phyloP scores from a whole-genome alignment of 2,329 filamentous ascomycete species.

The Geosmithia morbida region DNA sequence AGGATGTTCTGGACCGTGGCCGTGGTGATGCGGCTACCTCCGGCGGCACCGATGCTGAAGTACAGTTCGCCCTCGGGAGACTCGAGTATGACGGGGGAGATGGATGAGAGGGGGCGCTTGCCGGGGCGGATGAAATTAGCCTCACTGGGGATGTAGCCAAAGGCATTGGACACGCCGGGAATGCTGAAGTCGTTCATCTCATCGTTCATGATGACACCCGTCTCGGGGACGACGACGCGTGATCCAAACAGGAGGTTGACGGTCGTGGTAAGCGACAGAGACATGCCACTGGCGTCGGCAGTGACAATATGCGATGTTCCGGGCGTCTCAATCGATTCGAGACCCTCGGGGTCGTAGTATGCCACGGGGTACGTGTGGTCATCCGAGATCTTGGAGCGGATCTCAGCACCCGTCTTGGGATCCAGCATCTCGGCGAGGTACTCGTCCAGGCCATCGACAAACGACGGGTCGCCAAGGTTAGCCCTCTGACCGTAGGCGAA shows the following conservation, averaged over 20 bases:
- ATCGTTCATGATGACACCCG: constrained; percentile 59
- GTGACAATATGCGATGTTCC: constrained; percentile 55
- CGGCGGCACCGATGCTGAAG: constrained; percentile 62
- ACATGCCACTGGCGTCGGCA: constrained; percentile 55
- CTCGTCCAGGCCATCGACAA: constrained; percentile 43
- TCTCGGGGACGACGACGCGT: constrained; percentile 63
- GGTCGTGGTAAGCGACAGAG: constrained; percentile 67
- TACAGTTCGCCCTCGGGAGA: constrained; percentile 53
- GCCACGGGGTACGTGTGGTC: constrained; percentile 20
- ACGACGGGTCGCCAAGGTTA: constrained; percentile 63
- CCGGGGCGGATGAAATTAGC: constrained; percentile 63
- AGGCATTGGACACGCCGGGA: constrained; percentile 54
- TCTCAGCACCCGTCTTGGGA: constrained; percentile 37
- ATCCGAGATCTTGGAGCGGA: constrained; percentile 30
- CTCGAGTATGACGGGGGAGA: constrained; percentile 65
- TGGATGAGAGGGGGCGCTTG: constrained; percentile 67
- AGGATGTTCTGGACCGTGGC: constrained; percentile 66
- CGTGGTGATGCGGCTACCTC: constrained; percentile 75
- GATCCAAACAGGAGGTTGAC: constrained; percentile 72
- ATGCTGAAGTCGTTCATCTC: constrained; percentile 64
- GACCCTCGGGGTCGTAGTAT: constrained; percentile 27
- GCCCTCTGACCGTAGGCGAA: constrained; percentile 68
- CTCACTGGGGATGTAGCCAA: constrained; percentile 62
- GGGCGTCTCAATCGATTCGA: constrained; percentile 41
- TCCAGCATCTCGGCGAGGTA: constrained; percentile 53